These are phyloP conservation scores for Breviolum minutum DNA, from an alignment of 73 alveolate species.

Conservation along the genomic window DNA sequence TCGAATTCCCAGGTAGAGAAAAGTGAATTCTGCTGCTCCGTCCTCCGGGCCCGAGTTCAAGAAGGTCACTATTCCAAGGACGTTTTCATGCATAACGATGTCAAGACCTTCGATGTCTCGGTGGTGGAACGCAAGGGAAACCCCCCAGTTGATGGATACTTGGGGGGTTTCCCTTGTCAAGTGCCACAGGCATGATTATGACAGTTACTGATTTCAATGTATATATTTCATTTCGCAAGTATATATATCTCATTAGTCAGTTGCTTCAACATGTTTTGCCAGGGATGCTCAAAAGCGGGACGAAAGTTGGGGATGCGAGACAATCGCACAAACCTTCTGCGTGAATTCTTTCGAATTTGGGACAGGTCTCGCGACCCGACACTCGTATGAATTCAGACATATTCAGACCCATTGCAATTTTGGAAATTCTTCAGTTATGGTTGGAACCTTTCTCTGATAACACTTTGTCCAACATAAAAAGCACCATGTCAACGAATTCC, in stretches of 20 bases:
- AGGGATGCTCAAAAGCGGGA: neutral
- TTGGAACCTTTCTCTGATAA: neutral
- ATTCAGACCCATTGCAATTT: neutral
- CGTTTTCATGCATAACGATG: neutral
- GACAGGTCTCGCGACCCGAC: neutral
- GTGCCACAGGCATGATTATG: neutral
- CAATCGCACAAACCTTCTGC: neutral
- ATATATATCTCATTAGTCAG: too few relatives aligned
- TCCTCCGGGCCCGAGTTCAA: neutral
- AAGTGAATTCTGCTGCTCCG: neutral
- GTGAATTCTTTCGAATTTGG: neutral
- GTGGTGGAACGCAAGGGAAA: neutral
- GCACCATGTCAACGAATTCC: too few relatives aligned
- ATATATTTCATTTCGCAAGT: neutral
- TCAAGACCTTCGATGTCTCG: neutral
- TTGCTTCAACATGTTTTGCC: neutral
- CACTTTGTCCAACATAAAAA: neutral
- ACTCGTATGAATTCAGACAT: neutral
- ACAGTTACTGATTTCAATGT: neutral
- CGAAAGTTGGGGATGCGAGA: neutral
- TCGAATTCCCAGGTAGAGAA: neutral
- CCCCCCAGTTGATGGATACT: neutral
- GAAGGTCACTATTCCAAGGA: neutral
- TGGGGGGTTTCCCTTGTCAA: slow-evolving; percentile 11
- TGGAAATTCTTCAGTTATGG: too few relatives aligned